These are phyloP conservation scores for Hygrocybe coccinea DNA, from an alignment of 768 basidiomycete genomes.

Conservation along the genomic window DNA sequence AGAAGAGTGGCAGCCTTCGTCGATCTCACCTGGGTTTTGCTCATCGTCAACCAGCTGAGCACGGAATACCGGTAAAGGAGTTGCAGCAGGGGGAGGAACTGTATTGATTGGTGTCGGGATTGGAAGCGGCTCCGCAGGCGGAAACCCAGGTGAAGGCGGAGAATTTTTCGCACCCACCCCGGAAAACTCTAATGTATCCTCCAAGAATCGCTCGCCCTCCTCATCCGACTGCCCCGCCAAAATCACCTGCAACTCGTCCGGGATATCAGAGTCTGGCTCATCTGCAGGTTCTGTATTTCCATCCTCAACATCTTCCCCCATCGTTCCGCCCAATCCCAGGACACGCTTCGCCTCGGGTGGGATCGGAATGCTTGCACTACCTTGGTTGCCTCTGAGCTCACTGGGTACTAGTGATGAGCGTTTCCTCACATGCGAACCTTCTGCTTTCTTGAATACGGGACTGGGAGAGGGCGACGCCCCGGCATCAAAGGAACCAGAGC, in stretches of 20 bases:
- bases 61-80: constrained; percentile 38
- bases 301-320: constrained; percentile 51
- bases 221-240: constrained; percentile 39
- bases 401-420: constrained; percentile 23
- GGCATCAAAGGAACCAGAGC: constrained; percentile 14
- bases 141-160: constrained; percentile 39
- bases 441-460: constrained; percentile 37
- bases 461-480: constrained; percentile 16
- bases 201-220: constrained; percentile 26
- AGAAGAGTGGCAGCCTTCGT: constrained; percentile 37
- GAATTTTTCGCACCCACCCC: constrained; percentile 3
- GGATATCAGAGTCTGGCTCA: constrained; percentile 77
- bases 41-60: constrained; percentile 45
- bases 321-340: constrained; percentile 63
- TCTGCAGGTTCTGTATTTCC: constrained; percentile 40
- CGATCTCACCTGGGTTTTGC: constrained; percentile 36
- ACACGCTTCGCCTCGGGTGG: constrained; percentile 48
- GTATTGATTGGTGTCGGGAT: not conserved
- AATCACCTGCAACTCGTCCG: constrained; percentile 67
- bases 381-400: constrained; percentile 5
- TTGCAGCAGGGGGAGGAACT: constrained; percentile 14
- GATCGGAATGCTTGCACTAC: constrained; percentile 30
- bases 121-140: constrained; percentile 40
- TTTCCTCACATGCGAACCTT: constrained; percentile 17
- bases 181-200: constrained; percentile 38